Evolutionary conservation across 345 rosid genomes (phyloP).

Genomic region (Hypericum androsaemum): DNA sequence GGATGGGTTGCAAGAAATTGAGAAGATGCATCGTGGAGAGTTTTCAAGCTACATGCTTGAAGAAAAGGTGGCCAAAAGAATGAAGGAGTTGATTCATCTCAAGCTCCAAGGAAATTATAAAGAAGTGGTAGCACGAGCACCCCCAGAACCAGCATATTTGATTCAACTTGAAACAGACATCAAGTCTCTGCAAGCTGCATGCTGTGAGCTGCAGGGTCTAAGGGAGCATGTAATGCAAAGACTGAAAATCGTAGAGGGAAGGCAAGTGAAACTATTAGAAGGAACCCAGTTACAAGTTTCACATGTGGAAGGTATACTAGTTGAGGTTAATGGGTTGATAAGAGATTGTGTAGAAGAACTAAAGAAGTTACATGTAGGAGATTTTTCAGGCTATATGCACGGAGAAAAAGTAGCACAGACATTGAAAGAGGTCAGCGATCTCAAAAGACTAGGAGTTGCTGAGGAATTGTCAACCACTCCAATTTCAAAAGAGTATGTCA

Average conservation of each 20-base stretch:
- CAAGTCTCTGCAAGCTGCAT: no score
- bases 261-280: background rate
- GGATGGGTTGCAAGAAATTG: background rate
- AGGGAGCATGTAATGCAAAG: no score
- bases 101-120: background rate
- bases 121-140: background rate
- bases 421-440: no score
- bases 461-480: no score
- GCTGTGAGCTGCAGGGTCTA: no score
- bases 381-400: background rate
- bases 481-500: no score
- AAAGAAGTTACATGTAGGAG: slow-evolving; percentile 3
- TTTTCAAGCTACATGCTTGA: slow-evolving; percentile 6
- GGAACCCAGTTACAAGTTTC: background rate
- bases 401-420: slow-evolving; percentile 8
- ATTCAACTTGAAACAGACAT: background rate
- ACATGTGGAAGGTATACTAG: background rate
- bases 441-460: no score
- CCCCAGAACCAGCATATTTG: background rate
- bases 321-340: background rate
- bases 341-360: background rate
- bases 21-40: slow-evolving; percentile 1
- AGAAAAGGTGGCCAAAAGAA: background rate
- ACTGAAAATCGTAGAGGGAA: no score
- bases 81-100: background rate